phyloP scores from a whole-genome alignment of 2,329 filamentous ascomycete species.

The Tolypocladium tundrense region DNA sequence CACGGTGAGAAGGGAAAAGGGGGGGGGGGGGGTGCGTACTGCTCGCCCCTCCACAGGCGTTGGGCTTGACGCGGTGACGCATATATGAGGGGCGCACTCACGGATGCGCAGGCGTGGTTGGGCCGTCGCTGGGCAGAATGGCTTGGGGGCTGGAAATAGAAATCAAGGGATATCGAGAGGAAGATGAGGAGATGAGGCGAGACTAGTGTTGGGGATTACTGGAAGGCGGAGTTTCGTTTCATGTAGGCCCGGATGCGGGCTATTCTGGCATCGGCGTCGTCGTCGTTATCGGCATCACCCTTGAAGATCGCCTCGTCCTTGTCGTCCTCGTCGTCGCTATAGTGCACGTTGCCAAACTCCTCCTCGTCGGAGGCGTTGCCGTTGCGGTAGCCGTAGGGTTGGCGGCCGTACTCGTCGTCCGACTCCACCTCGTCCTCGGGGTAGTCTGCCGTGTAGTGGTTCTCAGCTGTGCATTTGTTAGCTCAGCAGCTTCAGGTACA shows the following conservation, averaged over 20 bases:
- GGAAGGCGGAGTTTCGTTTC: conserved; percentile 18
- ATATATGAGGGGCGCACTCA: background rate
- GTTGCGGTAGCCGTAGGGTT: conserved; percentile 44
- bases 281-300: conserved; percentile 24
- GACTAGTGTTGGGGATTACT: background rate
- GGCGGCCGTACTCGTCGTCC: conserved; percentile 43
- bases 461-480: conserved; percentile 45
- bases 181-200: background rate
- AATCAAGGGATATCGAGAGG: background rate
- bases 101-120: background rate
- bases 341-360: conserved; percentile 42
- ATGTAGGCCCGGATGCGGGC: conserved; percentile 27
- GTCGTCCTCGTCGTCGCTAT: conserved; percentile 26
- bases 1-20: background rate
- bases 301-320: conserved; percentile 27
- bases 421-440: conserved; percentile 69
- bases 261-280: conserved; percentile 23
- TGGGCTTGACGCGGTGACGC: background rate
- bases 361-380: conserved; percentile 44
- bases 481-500: background rate
- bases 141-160: background rate
- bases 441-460: conserved; percentile 71
- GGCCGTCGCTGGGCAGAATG: background rate
- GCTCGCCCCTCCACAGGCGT: background rate
- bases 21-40: background rate